These are phyloP conservation scores for Galerina marginata DNA, from an alignment of 768 basidiomycete genomes.

Conservation along the genomic window DNA sequence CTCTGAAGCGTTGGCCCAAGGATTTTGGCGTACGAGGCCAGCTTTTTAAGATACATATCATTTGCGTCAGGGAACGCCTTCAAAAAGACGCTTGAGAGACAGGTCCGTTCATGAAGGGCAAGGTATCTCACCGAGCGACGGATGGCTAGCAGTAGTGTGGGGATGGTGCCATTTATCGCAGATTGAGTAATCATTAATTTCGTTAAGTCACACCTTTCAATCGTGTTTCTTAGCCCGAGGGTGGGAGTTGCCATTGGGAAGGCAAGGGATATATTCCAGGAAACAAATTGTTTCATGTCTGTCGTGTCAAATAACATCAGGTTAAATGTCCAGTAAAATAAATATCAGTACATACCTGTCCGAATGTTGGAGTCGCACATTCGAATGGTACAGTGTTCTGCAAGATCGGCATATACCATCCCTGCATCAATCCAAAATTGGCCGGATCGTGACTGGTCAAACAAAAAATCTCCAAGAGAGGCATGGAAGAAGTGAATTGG, in stretches of 20 bases:
- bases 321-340: background rate
- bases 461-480: constrained; percentile 1
- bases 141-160: background rate
- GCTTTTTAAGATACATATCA: too few species aligned
- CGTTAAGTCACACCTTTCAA: background rate
- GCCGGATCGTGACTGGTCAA: background rate
- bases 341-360: background rate
- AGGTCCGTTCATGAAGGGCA: background rate
- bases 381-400: background rate
- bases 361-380: background rate
- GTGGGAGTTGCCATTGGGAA: background rate
- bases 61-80: background rate
- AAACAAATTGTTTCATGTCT: too few species aligned
- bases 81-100: background rate
- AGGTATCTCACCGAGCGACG: background rate
- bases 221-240: too few species aligned
- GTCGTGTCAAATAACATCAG: too few species aligned
- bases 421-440: constrained; percentile 4
- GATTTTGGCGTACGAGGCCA: background rate
- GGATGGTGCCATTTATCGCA: too few species aligned
- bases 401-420: background rate
- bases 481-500: background rate
- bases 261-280: background rate
- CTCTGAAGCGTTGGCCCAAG: background rate
- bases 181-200: too few species aligned